Evolutionary conservation across 2,329 filamentous ascomycete species (phyloP), one percentile per base, ranked within the genome.

Genomic region (Cordyceps farinosa): DNA sequence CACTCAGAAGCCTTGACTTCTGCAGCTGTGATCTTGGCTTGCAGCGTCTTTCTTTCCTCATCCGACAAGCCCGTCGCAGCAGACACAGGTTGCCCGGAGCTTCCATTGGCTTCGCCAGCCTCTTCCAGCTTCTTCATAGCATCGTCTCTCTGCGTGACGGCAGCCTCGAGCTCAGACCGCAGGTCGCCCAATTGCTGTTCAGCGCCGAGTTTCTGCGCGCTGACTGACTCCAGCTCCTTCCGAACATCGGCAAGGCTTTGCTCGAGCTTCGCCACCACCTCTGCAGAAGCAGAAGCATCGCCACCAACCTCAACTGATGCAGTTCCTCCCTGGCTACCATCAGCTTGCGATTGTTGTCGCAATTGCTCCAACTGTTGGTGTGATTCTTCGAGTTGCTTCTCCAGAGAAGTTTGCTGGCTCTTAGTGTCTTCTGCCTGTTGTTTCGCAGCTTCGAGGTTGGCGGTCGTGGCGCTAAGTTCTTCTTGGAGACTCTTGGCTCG

Each of bases 191-290:
- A 79, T 65, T 90, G 86, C 63, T 85, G 78, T 67, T 91, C 85
- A n/a, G 91, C 80, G 2, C 80, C 80, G 22, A 87, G 81, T 74
- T 91, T 92, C 72, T 95, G 87, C 10, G 86, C 79, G 7, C 79
- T 87, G 60, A 88, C 82, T 1, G 80, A 80, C 50, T 88, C 86
- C 10, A 95, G 82, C 68, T 93, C 85, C 67, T 87, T 84, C 29
- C 77, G 81, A 15, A 80, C 73, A 48, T 78, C 73, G 2, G 72
- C 67, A 8, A 87, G 76, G 65, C 86, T 79, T 65, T 79, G 77
- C 65, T 86, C 80, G 22, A 84, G 71, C 54, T 78, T 75, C 9
- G 75, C 67, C 5, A 80, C 71, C 70, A 83, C 76, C 78, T 89
- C 76, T 0, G 74, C 66, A 36, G 80, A 78, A 59, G 71, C 69